Conservation (phyloP, 202 grass and related monocot genomes). For the Elaeis oleifera region DNA sequence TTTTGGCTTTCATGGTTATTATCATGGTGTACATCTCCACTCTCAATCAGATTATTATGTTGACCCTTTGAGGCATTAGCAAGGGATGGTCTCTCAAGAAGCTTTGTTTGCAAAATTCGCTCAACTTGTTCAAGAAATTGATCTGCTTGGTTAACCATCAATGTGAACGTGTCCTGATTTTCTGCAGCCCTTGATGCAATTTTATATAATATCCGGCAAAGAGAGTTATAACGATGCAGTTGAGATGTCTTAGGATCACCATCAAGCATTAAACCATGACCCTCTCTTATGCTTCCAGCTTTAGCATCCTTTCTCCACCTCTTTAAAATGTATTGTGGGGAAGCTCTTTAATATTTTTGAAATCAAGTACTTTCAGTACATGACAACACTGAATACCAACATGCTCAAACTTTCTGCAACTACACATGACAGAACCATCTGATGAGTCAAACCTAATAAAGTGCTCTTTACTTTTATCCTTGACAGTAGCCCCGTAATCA, state of each 20-base stretch:
- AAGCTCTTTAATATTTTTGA: conserved; percentile 72
- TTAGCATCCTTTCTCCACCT: conserved; percentile 91
- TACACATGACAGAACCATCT: conserved; percentile 62
- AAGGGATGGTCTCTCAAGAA: conserved; percentile 42
- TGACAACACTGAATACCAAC: conserved; percentile 77
- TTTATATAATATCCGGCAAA: conserved; percentile 65
- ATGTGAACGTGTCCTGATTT: conserved; percentile 50
- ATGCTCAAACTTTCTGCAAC: conserved; percentile 73
- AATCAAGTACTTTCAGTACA: conserved; percentile 78
- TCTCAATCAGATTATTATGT: conserved; percentile 34
- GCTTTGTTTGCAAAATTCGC: conserved; percentile 35
- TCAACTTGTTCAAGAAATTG: conserved; percentile 64
- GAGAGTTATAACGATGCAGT: conserved; percentile 45
- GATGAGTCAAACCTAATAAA: conserved; percentile 67
- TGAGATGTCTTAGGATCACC: conserved; percentile 32
- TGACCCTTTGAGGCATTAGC: conserved; percentile 36
- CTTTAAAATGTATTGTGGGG: conserved; percentile 51
- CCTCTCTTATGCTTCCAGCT: conserved; percentile 26
- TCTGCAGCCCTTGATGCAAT: conserved; percentile 79
- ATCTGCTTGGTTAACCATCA: conserved; percentile 61
- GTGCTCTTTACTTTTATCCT: conserved; percentile 62
- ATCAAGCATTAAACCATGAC: conserved; percentile 33
- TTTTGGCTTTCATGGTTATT: conserved; percentile 37
- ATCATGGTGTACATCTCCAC: conserved; percentile 30
- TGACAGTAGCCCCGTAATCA: conserved; percentile 55